These are phyloP conservation scores for Claviceps pusilla DNA, from an alignment of 2,329 filamentous ascomycete species.

Conservation along the genomic window DNA sequence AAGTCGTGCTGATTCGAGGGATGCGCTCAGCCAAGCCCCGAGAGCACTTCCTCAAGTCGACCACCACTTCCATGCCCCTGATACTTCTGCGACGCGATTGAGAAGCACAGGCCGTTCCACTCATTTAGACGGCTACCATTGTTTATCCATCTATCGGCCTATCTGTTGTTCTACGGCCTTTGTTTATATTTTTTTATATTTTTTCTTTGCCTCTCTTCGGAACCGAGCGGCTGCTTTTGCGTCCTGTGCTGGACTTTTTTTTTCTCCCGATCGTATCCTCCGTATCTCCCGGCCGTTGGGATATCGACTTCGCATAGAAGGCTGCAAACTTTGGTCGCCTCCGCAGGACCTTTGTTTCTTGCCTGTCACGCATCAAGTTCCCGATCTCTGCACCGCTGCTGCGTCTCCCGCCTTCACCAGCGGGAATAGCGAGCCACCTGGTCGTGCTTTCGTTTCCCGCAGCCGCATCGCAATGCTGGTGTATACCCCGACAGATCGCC, in stretches of 20 bases:
- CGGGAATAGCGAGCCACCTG: slow-evolving; percentile 2
- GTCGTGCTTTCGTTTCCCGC: background rate
- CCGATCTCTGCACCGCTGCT: slow-evolving; percentile 1
- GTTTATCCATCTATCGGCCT: background rate
- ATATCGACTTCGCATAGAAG: background rate
- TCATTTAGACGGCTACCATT: background rate
- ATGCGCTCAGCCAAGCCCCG: background rate
- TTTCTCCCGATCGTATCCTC: background rate
- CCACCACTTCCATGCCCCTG: background rate
- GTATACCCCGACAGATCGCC: slow-evolving; percentile 13
- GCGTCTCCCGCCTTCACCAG: slow-evolving; percentile 7
- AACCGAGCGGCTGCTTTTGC: background rate
- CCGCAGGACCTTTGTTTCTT: slow-evolving; percentile 4
- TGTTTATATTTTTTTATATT: background rate
- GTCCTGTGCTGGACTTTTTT: background rate
- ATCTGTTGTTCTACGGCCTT: background rate
- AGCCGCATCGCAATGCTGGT: slow-evolving; percentile 19
- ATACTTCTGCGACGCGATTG: background rate
- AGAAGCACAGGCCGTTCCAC: slow-evolving; percentile 1
- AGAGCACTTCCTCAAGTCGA: background rate
- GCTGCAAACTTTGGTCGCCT: background rate
- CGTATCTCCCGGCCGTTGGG: background rate
- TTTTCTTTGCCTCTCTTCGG: background rate
- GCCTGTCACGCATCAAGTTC: slow-evolving; percentile 3
- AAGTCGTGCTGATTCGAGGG: background rate